phyloP scores from a whole-genome alignment of 2,329 filamentous ascomycete species.

The Exophiala xenobiotica region DNA sequence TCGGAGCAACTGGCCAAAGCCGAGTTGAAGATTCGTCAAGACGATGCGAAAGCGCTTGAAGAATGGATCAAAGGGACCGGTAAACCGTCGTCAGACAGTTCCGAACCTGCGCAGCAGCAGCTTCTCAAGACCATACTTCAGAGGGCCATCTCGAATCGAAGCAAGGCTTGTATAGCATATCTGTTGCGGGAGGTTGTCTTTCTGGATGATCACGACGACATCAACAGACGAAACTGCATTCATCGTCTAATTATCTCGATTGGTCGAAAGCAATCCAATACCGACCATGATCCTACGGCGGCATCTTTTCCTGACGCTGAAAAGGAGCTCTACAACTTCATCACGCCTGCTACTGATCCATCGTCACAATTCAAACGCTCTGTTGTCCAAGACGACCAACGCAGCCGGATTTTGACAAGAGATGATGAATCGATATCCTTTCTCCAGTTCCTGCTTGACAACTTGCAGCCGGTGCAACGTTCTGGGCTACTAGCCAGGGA shows the following conservation, averaged over 20 bases:
- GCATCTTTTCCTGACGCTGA: conserved; percentile 52
- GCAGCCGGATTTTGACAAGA: conserved; percentile 58
- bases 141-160: conserved; percentile 67
- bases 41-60: conserved; percentile 56
- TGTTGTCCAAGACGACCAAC: conserved; percentile 66
- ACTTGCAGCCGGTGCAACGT: conserved; percentile 67
- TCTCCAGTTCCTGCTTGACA: conserved; percentile 62
- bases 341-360: conserved; percentile 74
- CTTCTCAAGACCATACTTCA: conserved; percentile 46
- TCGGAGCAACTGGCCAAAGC: conserved; percentile 66
- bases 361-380: conserved; percentile 60
- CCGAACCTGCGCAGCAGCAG: conserved; percentile 32
- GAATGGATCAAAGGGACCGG: conserved; percentile 20
- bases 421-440: conserved; percentile 76
- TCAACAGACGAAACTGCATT: conserved; percentile 90
- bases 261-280: conserved; percentile 67
- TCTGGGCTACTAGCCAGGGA: conserved; percentile 68
- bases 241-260: conserved; percentile 92
- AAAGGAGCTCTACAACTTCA: conserved; percentile 65
- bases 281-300: conserved; percentile 51
- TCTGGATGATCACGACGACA: conserved; percentile 83
- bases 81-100: conserved; percentile 15
- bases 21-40: conserved; percentile 68
- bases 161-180: conserved; percentile 66
- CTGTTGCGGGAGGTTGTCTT: conserved; percentile 68